These are phyloP conservation scores for Croton setiger DNA, from an alignment of 441 rosid species.

Conservation along the genomic window DNA sequence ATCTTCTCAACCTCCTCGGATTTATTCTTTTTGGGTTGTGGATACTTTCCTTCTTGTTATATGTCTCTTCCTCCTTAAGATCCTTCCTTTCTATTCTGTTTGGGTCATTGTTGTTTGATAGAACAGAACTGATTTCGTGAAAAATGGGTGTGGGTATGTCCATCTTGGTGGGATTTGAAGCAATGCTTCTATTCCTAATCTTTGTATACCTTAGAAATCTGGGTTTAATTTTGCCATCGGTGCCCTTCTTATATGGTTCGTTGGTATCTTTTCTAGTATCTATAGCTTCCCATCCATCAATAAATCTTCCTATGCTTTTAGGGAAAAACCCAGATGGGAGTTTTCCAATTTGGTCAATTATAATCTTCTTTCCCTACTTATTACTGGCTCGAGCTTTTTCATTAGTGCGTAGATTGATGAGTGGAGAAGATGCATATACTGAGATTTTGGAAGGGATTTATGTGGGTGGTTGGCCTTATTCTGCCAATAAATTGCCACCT, in stretches of 20 bases:
- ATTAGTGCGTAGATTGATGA: conserved; percentile 31
- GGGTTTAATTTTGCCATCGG: conserved; percentile 33
- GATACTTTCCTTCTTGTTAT: too few relatives aligned
- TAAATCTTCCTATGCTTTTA: conserved; percentile 59
- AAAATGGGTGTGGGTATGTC: conserved; percentile 51
- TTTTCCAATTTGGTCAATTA: conserved; percentile 52
- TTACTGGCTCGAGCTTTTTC: conserved; percentile 47
- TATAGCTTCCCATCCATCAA: conserved; percentile 52
- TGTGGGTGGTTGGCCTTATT: conserved; percentile 79
- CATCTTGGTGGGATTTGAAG: conserved; percentile 37
- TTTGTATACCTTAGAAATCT: conserved; percentile 27
- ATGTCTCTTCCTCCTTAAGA: too few relatives aligned
- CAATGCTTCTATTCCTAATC: conserved; percentile 32
- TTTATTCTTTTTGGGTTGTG: too few relatives aligned
- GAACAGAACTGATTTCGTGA: too few relatives aligned
- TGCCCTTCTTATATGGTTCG: conserved; percentile 54
- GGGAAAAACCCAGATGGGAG: conserved; percentile 63
- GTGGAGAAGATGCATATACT: conserved; percentile 55
- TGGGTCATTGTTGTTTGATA: too few relatives aligned
- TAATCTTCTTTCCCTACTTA: conserved; percentile 56
- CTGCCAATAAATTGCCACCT: conserved; percentile 44
- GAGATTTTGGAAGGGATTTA: conserved; percentile 50
- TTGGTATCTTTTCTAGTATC: conserved; percentile 44
- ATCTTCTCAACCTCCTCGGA: too few relatives aligned
- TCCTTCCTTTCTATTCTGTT: too few relatives aligned